Base-by-base conservation (phyloP, 139 green algal species). In the Chloropicon primus region DNA sequence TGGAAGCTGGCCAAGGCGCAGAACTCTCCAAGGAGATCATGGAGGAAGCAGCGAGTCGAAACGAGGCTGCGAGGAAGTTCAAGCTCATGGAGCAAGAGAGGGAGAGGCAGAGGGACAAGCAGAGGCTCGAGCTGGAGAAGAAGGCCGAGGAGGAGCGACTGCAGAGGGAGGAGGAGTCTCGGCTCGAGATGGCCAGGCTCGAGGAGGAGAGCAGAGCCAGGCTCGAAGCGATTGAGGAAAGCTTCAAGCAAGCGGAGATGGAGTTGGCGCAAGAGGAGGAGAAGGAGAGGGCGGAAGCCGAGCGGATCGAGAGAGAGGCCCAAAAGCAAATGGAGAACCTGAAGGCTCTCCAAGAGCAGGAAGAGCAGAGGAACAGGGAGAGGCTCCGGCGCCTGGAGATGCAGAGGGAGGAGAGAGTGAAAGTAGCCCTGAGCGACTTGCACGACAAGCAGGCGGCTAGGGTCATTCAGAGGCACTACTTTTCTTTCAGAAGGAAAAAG, bases 361-460 rank as follows among this genome's bases (percentile, higher is more conserved):
- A 71, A 5, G 23, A 78, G 54, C n/a, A 74, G 21, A 25, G 28
- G 41, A 17, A 62, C 10, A 62, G 41, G 41, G 17, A n/a, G n/a
- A n/a, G n/a, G n/a, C n/a, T n/a, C n/a, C n/a, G n/a, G n/a, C n/a
- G n/a, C n/a, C n/a, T n/a, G n/a, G 41, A 17, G 41, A 62, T 62
- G 26, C 23, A 24, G 73, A 24, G 27, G 88, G 1, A 73, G 54
- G 1, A 77, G 53, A 3, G 90, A 73, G 3, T 83, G 71, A 53
- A 89, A 76, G 5, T 81, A 74, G 78, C 90, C 90, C 25, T 87
- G 90, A 81, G 53, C 74, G 23, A 1, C 1, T 1, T 24, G 1
- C 27, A 3, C 26, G 27, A 1, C 25, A 76, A 26, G 73, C 1
- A 1, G 53, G 78, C 62, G 21, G 62, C 24, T 72, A 78, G 78